Percentiles rank a stretch among this genome's conserved stretches.
Conservation (phyloP, 2,329 filamentous ascomycete species). For the Phyllosticta citribraziliensis region DNA sequence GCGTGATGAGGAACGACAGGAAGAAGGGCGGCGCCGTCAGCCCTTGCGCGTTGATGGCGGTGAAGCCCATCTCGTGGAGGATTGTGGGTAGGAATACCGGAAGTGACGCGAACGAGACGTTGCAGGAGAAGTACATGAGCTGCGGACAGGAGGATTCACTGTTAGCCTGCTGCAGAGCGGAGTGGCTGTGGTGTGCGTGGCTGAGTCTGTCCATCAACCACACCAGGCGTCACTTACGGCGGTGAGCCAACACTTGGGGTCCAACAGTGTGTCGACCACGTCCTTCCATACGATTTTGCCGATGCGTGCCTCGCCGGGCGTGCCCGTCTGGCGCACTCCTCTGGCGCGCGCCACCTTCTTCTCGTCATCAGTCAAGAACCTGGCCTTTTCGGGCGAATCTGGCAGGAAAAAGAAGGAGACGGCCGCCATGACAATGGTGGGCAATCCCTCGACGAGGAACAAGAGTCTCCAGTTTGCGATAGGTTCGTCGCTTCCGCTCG, state of each 20-base stretch:
- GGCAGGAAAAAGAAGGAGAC: conserved; percentile 36
- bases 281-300: conserved; percentile 23
- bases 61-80: conserved; percentile 51
- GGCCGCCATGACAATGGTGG: conserved; percentile 32
- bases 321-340: conserved; percentile 23
- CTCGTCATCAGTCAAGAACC: conserved; percentile 34
- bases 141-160: conserved; percentile 1
- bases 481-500: conserved; percentile 20
- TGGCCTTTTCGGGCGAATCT: conserved; percentile 34
- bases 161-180: not conserved
- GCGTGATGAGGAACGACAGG: conserved; percentile 53
- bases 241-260: conserved; percentile 25
- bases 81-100: conserved; percentile 36
- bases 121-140: conserved; percentile 29
- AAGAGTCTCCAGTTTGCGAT: conserved; percentile 54
- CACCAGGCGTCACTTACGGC: conserved; percentile 16
- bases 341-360: conserved; percentile 22
- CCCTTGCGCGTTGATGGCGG: conserved; percentile 57
- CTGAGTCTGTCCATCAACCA: not conserved
- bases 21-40: conserved; percentile 64
- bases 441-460: conserved; percentile 39
- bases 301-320: conserved; percentile 15
- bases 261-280: conserved; percentile 19
- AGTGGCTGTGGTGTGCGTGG: not conserved
- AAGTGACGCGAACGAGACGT: conserved; percentile 44